A percentile compares a stretch with the other conserved stretches of the same genome.
These are phyloP conservation scores for Ceratocystis cacaofunesta DNA, from an alignment of 2,329 filamentous ascomycete species.

Conservation along the genomic window DNA sequence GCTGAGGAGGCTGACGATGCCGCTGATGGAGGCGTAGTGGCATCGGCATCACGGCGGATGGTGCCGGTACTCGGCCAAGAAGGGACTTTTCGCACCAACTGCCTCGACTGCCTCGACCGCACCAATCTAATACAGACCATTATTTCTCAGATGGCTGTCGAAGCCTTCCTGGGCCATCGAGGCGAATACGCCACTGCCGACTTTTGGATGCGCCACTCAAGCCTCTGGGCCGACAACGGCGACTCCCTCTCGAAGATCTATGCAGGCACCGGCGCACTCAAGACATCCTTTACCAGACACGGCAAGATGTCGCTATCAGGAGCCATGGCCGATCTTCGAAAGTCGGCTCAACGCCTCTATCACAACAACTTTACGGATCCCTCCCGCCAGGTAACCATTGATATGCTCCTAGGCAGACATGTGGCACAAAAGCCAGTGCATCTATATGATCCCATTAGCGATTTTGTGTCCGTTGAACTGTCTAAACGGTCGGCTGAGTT, in stretches of 20 bases:
- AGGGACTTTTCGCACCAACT: conserved; percentile 92
- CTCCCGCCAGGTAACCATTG: conserved; percentile 82
- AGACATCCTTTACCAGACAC: conserved; percentile 83
- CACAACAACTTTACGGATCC: conserved; percentile 98
- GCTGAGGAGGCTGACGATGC: conserved; percentile 54
- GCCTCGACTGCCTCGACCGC: conserved; percentile 85
- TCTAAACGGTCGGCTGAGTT: conserved; percentile 54
- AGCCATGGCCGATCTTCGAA: conserved; percentile 84
- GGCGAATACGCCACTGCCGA: conserved; percentile 56
- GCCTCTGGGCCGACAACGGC: conserved; percentile 92
- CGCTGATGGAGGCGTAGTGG: conserved; percentile 28
- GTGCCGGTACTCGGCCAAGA: conserved; percentile 77
- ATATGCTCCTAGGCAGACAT: conserved; percentile 73
- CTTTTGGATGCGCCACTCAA: conserved; percentile 85
- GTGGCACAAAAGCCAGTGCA: conserved; percentile 73
- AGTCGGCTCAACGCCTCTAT: conserved; percentile 85
- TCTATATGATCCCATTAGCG: conserved; percentile 87
- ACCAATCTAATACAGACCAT: conserved; percentile 95
- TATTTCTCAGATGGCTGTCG: conserved; percentile 83
- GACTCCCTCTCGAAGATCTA: conserved; percentile 91
- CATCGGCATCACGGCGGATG: conserved; percentile 26
- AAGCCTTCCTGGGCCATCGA: conserved; percentile 64
- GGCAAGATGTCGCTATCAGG: conserved; percentile 94
- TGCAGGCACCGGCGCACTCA: conserved; percentile 86
- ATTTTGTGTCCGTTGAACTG: conserved; percentile 69